Base-by-base conservation (phyloP, 1,139 yeast genomes). In the Geotrichum fermentans region DNA sequence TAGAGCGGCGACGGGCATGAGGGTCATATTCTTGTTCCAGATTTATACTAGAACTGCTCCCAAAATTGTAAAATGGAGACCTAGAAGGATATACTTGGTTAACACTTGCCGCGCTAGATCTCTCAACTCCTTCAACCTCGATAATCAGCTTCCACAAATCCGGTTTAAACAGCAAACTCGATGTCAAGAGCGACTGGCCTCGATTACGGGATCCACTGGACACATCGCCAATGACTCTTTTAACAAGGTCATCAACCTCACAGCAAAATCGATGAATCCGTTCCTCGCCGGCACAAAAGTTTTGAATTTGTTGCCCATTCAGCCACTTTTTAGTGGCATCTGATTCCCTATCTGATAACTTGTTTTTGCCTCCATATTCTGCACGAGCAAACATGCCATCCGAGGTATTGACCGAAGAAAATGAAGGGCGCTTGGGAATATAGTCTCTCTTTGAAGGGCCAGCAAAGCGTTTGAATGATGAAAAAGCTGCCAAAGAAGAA, bases 251-350 rank as follows among this genome's bases (percentile, higher is more conserved):
- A 26, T 66, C 69, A 4, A 67, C 58, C 51, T 68, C 72, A 39
- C 67, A 65, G 40, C 62, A 61, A 39, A 63, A 68, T 10, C 72
- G 51, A 43, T 66, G 71, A 35, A 67, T 60, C 14, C 62, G 53
- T 50, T 68, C 72, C 45, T 68, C 72, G 11, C 69, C 67, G 4
- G 58, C 58, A 41, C 70, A 63, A 38, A 67, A 58, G 48, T 65
- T 66, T 44, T 65, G 69, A 29, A 65, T 63, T 5, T 61, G 58
- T 50, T 63, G 63, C 4, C 63, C 64, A 16, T 61, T 55, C 41
- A 68, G 56, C 64, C 65, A 68, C 26, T 57, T 55, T 29, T 54
- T 52, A 7, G 69, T 66, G 0, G 61, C 55, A 14, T 65, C 69
- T 2, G 68, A 60, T 43, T 68, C 72, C 26, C 64, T 56, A 51